These are phyloP conservation scores for Epichloe uncinata DNA, from an alignment of 2,329 filamentous ascomycete genomes.

Conservation along the genomic window DNA sequence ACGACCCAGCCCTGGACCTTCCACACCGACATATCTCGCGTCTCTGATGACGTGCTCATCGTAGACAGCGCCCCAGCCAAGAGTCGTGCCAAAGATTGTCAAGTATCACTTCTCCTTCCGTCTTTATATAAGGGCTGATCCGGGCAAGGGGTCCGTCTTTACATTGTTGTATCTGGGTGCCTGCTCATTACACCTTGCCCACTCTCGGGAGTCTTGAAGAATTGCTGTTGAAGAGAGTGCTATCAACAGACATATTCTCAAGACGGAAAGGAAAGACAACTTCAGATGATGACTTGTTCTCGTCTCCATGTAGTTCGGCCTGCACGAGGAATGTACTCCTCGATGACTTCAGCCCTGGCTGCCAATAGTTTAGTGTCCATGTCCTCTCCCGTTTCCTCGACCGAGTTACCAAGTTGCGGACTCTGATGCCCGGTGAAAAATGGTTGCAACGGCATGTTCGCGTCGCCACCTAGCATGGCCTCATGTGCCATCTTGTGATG, in stretches of 20 bases:
- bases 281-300: no score
- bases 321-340: background rate
- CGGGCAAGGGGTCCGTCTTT: constrained; percentile 23
- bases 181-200: background rate
- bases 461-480: no score
- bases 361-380: background rate
- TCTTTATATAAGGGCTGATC: constrained; percentile 17
- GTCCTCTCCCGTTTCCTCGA: background rate
- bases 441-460: no score
- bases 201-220: constrained; percentile 10
- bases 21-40: constrained; percentile 23
- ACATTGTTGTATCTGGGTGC: constrained; percentile 23
- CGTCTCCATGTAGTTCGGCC: no score
- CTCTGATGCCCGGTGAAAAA: background rate
- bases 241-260: constrained; percentile 24
- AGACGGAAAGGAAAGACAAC: no score
- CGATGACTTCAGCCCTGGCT: background rate
- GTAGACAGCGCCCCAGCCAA: constrained; percentile 26
- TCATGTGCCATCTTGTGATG: no score
- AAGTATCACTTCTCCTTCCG: constrained; percentile 18
- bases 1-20: constrained; percentile 23
- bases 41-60: constrained; percentile 16
- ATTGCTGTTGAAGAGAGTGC: constrained; percentile 21
- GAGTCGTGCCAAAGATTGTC: constrained; percentile 20
- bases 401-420: background rate